Conservation (phyloP, 1,139 yeast genomes). For the Suhomyces chickasaworum region DNA sequence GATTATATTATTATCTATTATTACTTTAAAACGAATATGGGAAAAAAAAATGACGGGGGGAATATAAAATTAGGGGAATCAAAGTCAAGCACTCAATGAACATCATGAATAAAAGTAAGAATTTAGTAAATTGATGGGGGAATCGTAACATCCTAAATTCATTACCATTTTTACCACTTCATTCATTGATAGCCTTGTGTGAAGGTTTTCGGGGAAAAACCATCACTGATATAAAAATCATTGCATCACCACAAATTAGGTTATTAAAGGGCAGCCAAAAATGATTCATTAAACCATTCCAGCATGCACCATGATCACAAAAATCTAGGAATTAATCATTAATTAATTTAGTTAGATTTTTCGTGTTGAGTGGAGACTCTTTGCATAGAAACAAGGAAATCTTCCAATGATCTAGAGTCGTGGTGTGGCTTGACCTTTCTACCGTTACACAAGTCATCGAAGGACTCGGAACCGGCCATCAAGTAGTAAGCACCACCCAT, state of each 20-base stretch:
- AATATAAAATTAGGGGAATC: conserved; percentile 25
- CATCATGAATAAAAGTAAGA: conserved; percentile 9
- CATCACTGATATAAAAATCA: conserved; percentile 10
- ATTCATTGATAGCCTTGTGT: conserved; percentile 10
- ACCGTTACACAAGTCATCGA: conserved; percentile 95
- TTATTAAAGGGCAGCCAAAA: conserved; percentile 9
- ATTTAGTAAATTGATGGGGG: conserved; percentile 13
- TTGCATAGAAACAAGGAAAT: conserved; percentile 95
- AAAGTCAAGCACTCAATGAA: conserved; percentile 17
- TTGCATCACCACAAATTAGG: conserved; percentile 14
- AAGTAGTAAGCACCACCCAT: conserved; percentile 96
- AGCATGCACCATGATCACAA: conserved; percentile 10
- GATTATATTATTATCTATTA: conserved; percentile 33
- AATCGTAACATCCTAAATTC: conserved; percentile 12
- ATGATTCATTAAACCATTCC: conserved; percentile 11
- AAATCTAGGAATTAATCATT: conserved; percentile 5
- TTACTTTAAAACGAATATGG: conserved; percentile 27
- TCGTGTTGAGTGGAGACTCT: conserved; percentile 98
- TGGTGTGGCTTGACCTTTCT: conserved; percentile 66
- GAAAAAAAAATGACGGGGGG: conserved; percentile 27
- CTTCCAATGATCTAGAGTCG: conserved; percentile 84
- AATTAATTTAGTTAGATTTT: conserved; percentile 48
- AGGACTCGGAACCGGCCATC: conserved; percentile 83
- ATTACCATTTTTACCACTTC: conserved; percentile 7
- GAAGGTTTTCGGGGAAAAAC: conserved; percentile 5